phyloP scores from a whole-genome alignment of 306 rosid species.

The Malus asiatica region DNA sequence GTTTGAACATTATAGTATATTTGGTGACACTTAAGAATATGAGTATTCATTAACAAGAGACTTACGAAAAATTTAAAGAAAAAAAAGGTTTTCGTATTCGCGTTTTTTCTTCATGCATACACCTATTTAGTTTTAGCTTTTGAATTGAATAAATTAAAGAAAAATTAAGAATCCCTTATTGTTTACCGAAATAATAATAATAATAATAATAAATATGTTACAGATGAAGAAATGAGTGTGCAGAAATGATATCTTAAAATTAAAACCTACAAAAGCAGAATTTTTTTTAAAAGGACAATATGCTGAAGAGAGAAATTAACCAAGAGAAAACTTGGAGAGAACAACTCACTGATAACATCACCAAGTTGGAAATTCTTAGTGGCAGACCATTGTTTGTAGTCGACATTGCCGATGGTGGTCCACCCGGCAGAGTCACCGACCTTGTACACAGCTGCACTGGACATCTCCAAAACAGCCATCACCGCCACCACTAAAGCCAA shows the following conservation, averaged over 20 bases:
- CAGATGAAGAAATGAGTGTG: too few species aligned
- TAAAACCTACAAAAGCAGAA: too few species aligned
- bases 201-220: too few species aligned
- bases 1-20: not conserved
- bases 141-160: too few species aligned
- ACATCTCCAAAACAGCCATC: constrained; percentile 19
- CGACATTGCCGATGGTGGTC: constrained; percentile 55
- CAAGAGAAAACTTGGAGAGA: not conserved
- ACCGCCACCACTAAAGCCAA: constrained; percentile 23
- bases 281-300: not conserved
- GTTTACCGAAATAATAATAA: too few species aligned
- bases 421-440: constrained; percentile 88
- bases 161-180: too few species aligned
- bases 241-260: too few species aligned
- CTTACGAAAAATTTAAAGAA: too few species aligned
- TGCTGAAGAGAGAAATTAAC: not conserved
- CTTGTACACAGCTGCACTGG: constrained; percentile 55
- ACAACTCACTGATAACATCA: constrained; percentile 67
- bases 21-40: not conserved
- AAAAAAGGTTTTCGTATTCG: too few species aligned
- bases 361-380: constrained; percentile 58
- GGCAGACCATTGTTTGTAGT: constrained; percentile 76
- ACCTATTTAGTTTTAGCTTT: not conserved
- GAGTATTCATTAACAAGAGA: too few species aligned
- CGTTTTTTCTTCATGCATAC: too few species aligned